Evolutionary conservation across 306 rosid species (phyloP), one percentile per base, ranked within the genome.

Genomic region (Prunus dulcis): DNA sequence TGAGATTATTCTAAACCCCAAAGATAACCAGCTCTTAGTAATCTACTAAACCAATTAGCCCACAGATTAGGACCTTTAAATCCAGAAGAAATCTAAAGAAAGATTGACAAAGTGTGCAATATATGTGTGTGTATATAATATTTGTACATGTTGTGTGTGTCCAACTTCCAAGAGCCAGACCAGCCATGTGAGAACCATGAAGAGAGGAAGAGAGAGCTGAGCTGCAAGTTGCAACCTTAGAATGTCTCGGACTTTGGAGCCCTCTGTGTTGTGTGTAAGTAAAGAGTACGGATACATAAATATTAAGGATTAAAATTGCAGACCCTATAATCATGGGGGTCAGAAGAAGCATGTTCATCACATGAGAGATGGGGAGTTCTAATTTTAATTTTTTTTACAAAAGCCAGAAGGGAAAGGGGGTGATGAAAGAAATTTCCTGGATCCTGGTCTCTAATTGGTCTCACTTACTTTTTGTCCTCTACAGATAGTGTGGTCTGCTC

Each of bases 321-420:
- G 84, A 82, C 86, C 82, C 84, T 78, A 77, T 78, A 87, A 86
- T 88, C 91, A 83, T 90, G 84, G 84, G 82, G 81, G 86, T 86
- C 93, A 90, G 89, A 88, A 75, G 78, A 78, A 82, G 57, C 85
- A 72, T 69, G 61, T 64, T 57, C 83, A 23, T 87, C 88, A 74
- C 89, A 75, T 82, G 87, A 77, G 27, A 56, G 19, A 18, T 6
- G 3, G 23, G 69, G 32, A 43, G 23, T 30, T 30, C 5, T 13
- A 25, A 43, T 49, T 25, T 23, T 12, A 19, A 3, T 30, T 64
- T 64, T 10, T 9, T 7, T 1, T 18, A 34, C 12, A 64, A 34
- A 46, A 8, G 20, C 46, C 12, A 62, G 8, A 64, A 5, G 47
- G 23, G 32, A 38, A 20, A 69, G 15, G 10, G 47, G 51, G 56